These are phyloP conservation scores for Salix viminalis DNA, from an alignment of 345 rosid species.

Conservation along the genomic window DNA sequence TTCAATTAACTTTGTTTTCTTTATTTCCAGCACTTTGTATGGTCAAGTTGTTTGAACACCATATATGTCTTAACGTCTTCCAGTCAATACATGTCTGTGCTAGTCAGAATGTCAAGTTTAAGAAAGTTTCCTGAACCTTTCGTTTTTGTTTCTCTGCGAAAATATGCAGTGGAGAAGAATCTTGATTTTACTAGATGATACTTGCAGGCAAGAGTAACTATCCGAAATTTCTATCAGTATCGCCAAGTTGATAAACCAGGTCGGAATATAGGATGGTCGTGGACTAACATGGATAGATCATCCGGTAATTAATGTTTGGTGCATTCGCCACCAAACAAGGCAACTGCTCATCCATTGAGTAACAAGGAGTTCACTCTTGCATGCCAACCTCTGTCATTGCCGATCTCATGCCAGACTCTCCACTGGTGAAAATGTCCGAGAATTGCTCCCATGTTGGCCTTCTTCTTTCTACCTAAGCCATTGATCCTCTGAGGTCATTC, in stretches of 20 bases:
- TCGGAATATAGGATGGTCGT: conserved; percentile 55
- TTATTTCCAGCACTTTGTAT: background rate
- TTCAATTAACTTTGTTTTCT: too few species aligned
- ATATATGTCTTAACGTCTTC: background rate
- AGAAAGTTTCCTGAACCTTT: background rate
- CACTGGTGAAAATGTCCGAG: conserved; percentile 22
- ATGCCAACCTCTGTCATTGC: conserved; percentile 35
- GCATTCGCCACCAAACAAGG: conserved; percentile 55
- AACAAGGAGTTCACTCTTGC: conserved; percentile 42
- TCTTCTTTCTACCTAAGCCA: conserved; percentile 42
- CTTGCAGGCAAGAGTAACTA: conserved; percentile 48
- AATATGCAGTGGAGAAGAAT: background rate
- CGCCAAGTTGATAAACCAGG: conserved; percentile 46
- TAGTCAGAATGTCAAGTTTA: background rate
- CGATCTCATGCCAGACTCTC: conserved; percentile 37
- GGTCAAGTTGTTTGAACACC: background rate
- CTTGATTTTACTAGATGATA: background rate
- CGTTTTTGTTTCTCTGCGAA: background rate
- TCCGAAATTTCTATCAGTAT: conserved; percentile 49
- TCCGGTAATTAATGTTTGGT: conserved; percentile 41
- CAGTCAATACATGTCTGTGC: background rate
- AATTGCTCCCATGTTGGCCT: conserved; percentile 44
- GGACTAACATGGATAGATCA: conserved; percentile 39
- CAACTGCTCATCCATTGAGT: conserved; percentile 35
- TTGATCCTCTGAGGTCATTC: conserved; percentile 44